phyloP scores from a whole-genome alignment of 2,329 filamentous ascomycete genomes.

The Didymella exigua region DNA sequence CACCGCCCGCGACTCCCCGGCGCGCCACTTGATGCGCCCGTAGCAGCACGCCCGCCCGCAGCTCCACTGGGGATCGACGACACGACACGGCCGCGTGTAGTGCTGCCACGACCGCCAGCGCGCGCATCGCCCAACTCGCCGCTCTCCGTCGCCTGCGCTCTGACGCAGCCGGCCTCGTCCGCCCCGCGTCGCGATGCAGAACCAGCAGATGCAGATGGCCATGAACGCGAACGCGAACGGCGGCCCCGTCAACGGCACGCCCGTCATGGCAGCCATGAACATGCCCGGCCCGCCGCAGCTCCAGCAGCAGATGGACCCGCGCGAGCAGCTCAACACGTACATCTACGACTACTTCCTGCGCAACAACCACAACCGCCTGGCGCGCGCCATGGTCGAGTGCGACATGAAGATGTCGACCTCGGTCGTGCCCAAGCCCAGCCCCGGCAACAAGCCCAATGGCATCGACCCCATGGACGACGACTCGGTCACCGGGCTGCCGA shows the following conservation, averaged over 20 bases:
- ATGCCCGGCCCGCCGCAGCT: slow-evolving; percentile 40
- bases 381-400: slow-evolving; percentile 63
- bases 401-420: slow-evolving; percentile 63
- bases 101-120: background rate
- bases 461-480: slow-evolving; percentile 79
- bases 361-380: slow-evolving; percentile 82
- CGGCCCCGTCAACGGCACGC: slow-evolving; percentile 67
- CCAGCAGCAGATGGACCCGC: slow-evolving; percentile 42
- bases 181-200: slow-evolving; percentile 43
- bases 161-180: slow-evolving; percentile 21
- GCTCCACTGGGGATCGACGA: slow-evolving; percentile 2
- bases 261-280: slow-evolving; percentile 68
- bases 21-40: slow-evolving; percentile 25
- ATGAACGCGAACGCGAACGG: slow-evolving; percentile 65
- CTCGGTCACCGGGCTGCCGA: slow-evolving; percentile 83
- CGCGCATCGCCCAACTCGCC: background rate
- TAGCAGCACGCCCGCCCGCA: slow-evolving; percentile 9
- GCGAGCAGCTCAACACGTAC: slow-evolving; percentile 76
- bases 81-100: slow-evolving; percentile 5
- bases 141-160: slow-evolving; percentile 4
- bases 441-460: slow-evolving; percentile 69
- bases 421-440: slow-evolving; percentile 65
- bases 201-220: slow-evolving; percentile 67
- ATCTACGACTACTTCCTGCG: slow-evolving; percentile 93
- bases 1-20: slow-evolving; percentile 17